Evolutionary conservation across 805 yeast genomes (phyloP).

Genomic region (Yamadazyma akitaensis): DNA sequence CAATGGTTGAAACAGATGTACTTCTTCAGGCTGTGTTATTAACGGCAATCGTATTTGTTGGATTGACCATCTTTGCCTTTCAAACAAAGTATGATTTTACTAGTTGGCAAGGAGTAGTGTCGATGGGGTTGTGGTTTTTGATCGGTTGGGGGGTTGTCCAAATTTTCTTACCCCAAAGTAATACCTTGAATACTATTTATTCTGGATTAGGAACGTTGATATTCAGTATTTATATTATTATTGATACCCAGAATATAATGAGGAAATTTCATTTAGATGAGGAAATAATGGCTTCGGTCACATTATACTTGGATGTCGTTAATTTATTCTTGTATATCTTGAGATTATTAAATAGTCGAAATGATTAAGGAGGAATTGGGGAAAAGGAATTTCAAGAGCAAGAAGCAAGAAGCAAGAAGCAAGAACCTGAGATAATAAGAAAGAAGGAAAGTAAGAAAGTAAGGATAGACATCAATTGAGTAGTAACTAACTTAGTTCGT

Average conservation of each 20-base stretch:
- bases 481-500: no score
- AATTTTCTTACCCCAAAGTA: constrained; percentile 60
- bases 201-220: constrained; percentile 71
- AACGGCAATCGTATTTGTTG: constrained; percentile 69
- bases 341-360: constrained; percentile 29
- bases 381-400: background rate
- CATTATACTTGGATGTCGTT: constrained; percentile 76
- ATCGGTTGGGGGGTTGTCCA: constrained; percentile 70
- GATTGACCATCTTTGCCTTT: constrained; percentile 71
- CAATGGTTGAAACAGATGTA: constrained; percentile 58
- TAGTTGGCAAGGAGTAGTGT: constrained; percentile 57
- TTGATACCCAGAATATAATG: constrained; percentile 81
- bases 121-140: constrained; percentile 59
- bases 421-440: no score
- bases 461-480: no score
- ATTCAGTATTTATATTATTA: constrained; percentile 66
- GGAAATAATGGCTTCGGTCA: constrained; percentile 76
- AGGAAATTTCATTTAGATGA: constrained; percentile 77
- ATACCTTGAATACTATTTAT: constrained; percentile 62
- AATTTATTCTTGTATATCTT: constrained; percentile 77
- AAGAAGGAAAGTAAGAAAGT: no score
- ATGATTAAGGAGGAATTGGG: background rate
- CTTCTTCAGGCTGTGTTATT: constrained; percentile 69
- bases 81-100: constrained; percentile 76
- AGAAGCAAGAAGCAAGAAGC: background rate